These are phyloP conservation scores for Hypoxylon sp. DNA, from an alignment of 2,329 filamentous ascomycete species.

Conservation along the genomic window DNA sequence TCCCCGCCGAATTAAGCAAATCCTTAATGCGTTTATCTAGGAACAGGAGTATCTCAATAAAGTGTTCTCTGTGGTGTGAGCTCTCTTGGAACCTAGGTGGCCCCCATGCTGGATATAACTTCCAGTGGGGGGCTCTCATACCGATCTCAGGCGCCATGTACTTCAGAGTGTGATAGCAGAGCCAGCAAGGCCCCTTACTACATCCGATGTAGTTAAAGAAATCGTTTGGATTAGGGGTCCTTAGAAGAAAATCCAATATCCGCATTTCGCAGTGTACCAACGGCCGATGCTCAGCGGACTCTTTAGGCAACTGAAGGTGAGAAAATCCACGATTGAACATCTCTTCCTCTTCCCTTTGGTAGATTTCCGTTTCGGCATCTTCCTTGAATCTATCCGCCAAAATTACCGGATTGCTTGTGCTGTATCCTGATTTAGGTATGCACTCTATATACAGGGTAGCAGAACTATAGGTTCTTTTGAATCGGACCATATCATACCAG, in stretches of 20 bases:
- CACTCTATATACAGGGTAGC: constrained; percentile 1
- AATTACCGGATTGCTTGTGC: background rate
- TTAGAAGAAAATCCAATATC: constrained; percentile 11
- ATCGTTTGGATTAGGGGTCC: too few relatives aligned
- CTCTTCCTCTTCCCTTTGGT: background rate
- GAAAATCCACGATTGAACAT: background rate
- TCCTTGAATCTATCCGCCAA: background rate
- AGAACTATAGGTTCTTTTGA: background rate
- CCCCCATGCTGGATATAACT: constrained; percentile 24
- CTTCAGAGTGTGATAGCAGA: constrained; percentile 23
- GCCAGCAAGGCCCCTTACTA: constrained; percentile 35
- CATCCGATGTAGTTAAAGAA: constrained; percentile 35
- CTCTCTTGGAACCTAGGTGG: constrained; percentile 10
- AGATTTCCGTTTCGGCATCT: background rate
- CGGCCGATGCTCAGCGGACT: too few relatives aligned
- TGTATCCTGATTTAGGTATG: background rate
- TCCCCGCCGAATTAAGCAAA: background rate
- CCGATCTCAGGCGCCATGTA: constrained; percentile 10
- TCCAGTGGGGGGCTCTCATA: constrained; percentile 25
- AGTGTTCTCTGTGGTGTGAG: background rate
- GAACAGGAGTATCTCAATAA: constrained; percentile 2
- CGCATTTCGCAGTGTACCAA: constrained; percentile 36
- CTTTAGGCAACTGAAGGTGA: background rate
- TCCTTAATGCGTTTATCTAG: constrained; percentile 3
- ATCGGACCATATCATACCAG: constrained; percentile 34